These are phyloP conservation scores for Globisporangium barbulae DNA, from an alignment of 352 stramenopile species.

Conservation along the genomic window DNA sequence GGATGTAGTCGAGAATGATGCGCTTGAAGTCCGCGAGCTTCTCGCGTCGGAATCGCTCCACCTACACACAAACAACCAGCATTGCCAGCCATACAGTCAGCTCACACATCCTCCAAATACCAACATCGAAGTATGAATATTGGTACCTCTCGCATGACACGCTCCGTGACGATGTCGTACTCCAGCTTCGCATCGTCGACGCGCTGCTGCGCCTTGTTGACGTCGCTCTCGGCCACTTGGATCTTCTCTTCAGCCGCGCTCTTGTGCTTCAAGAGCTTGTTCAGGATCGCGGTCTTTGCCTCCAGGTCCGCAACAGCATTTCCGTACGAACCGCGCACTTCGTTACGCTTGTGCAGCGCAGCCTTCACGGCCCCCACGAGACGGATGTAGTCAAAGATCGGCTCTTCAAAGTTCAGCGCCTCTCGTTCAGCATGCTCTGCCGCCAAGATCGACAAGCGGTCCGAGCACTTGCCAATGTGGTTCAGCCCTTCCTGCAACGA, in stretches of 20 bases:
- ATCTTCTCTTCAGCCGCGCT: slow-evolving; percentile 81
- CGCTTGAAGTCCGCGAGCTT: slow-evolving; percentile 95
- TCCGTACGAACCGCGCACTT: slow-evolving; percentile 89
- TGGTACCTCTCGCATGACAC: slow-evolving; percentile 88
- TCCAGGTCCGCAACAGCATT: slow-evolving; percentile 88
- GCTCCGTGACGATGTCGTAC: slow-evolving; percentile 92
- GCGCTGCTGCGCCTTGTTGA: slow-evolving; percentile 77
- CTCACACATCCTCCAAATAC: neutral
- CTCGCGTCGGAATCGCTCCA: slow-evolving; percentile 96
- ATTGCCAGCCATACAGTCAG: neutral
- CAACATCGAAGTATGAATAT: neutral
- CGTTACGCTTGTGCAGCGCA: slow-evolving; percentile 90
- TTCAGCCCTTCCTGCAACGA: slow-evolving; percentile 90
- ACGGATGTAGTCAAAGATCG: slow-evolving; percentile 96
- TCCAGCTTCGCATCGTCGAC: slow-evolving; percentile 90
- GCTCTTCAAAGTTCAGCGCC: slow-evolving; percentile 92
- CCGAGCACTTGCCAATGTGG: slow-evolving; percentile 91
- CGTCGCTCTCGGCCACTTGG: slow-evolving; percentile 82
- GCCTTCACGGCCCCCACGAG: slow-evolving; percentile 95
- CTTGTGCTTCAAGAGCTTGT: slow-evolving; percentile 64
- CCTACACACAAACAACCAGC: slow-evolving; percentile 19
- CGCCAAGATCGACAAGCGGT: slow-evolving; percentile 89
- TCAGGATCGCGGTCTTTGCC: slow-evolving; percentile 55
- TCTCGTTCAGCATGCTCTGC: slow-evolving; percentile 93
- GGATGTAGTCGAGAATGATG: slow-evolving; percentile 96